A percentile compares a stretch with the other conserved stretches of the same genome.
Evolutionary conservation across 768 basidiomycete species (phyloP).

Genomic region (Calocybe cyanea): DNA sequence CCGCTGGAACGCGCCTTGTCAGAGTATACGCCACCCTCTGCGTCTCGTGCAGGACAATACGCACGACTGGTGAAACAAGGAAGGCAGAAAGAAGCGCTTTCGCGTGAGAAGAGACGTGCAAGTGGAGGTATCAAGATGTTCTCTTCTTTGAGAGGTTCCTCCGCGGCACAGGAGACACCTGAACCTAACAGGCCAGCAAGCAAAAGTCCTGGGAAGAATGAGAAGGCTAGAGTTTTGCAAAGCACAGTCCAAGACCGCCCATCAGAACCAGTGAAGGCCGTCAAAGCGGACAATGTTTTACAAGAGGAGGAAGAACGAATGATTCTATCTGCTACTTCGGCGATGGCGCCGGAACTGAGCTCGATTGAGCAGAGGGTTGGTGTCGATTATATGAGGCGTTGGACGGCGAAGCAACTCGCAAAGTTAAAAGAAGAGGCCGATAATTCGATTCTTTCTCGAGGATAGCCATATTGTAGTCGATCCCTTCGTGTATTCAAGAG

Average conservation of each 20-base stretch:
- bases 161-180: background rate
- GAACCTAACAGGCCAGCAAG: background rate
- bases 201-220: background rate
- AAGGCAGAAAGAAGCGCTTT: constrained; percentile 29
- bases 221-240: background rate
- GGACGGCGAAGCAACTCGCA: constrained; percentile 18
- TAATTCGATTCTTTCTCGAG: too few species aligned
- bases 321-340: constrained; percentile 19
- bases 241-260: background rate
- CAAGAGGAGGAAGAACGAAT: constrained; percentile 15
- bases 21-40: constrained; percentile 25
- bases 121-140: constrained; percentile 20
- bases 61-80: constrained; percentile 30
- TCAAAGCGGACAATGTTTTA: background rate
- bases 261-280: background rate
- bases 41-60: constrained; percentile 28
- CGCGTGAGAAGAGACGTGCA: constrained; percentile 30
- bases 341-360: constrained; percentile 19
- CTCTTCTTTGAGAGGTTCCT: constrained; percentile 3
- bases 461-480: too few species aligned
- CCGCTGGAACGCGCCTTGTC: constrained; percentile 15
- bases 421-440: constrained; percentile 1
- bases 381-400: constrained; percentile 21
- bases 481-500: too few species aligned
- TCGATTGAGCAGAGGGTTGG: constrained; percentile 24